phyloP scores from a whole-genome alignment of 352 stramenopile genomes.

The Pythium coloratum region DNA sequence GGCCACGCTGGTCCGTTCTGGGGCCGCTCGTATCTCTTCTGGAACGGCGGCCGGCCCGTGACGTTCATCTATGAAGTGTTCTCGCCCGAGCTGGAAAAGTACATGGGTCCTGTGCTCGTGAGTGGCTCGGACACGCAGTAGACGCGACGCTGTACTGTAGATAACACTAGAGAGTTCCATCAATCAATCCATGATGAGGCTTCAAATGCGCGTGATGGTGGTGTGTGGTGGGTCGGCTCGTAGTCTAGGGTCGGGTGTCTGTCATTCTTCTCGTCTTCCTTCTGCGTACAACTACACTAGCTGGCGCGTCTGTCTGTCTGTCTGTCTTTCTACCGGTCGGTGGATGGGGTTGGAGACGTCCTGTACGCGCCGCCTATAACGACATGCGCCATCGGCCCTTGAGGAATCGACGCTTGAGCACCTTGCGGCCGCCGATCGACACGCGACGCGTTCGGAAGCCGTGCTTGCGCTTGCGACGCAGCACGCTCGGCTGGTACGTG shows the following conservation, averaged over 20 bases:
- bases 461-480: constrained; percentile 87
- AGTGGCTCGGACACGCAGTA: background rate
- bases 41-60: constrained; percentile 70
- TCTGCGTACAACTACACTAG: constrained; percentile 29
- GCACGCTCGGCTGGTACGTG: constrained; percentile 84
- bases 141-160: constrained; percentile 2
- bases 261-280: constrained; percentile 13
- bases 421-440: constrained; percentile 75
- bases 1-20: constrained; percentile 71
- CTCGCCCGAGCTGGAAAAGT: constrained; percentile 70
- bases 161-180: constrained; percentile 8
- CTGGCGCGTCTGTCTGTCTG: constrained; percentile 5
- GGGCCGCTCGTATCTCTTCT: constrained; percentile 87
- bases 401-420: constrained; percentile 77
- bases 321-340: background rate
- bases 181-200: background rate
- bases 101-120: constrained; percentile 72
- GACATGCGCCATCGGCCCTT: constrained; percentile 87
- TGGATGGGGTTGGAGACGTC: background rate
- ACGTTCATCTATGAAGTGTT: constrained; percentile 91
- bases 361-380: constrained; percentile 37
- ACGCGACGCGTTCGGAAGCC: constrained; percentile 78
- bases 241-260: background rate
- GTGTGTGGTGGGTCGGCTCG: too few species aligned
- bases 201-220: too few species aligned